Evolutionary conservation across 306 rosid genomes (phyloP).

Genomic region (Hippophae gyantsensis): DNA sequence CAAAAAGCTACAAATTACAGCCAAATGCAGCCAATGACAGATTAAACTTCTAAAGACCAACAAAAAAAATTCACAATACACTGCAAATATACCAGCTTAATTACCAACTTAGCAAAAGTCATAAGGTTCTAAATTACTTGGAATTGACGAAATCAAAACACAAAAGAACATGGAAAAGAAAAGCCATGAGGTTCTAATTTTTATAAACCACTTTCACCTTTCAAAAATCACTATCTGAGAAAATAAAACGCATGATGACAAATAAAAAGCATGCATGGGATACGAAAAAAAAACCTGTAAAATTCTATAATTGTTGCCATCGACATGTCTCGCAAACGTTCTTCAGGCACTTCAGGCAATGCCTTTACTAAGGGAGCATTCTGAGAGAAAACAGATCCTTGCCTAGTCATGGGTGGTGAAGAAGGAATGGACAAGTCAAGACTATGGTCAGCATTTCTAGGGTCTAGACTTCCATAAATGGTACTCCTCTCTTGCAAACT

Average conservation of each 20-base stretch:
- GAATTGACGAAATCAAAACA: too few relatives aligned
- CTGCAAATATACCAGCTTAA: too few relatives aligned
- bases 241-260: background rate
- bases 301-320: slow-evolving; percentile 75
- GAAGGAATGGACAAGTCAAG: slow-evolving; percentile 42
- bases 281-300: slow-evolving; percentile 50
- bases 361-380: slow-evolving; percentile 33
- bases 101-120: too few relatives aligned
- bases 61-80: too few relatives aligned
- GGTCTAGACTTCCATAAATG: slow-evolving; percentile 44
- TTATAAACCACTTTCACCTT: background rate
- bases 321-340: slow-evolving; percentile 45
- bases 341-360: slow-evolving; percentile 30
- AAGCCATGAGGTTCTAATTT: background rate
- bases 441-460: slow-evolving; percentile 43
- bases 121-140: too few relatives aligned
- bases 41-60: too few relatives aligned
- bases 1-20: too few relatives aligned
- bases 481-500: slow-evolving; percentile 39
- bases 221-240: background rate
- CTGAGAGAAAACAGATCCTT: slow-evolving; percentile 31
- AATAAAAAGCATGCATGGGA: slow-evolving; percentile 1
- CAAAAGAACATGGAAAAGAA: too few relatives aligned
- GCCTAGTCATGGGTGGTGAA: slow-evolving; percentile 38
- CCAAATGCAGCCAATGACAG: too few relatives aligned